Evolutionary conservation across 495 filamentous ascomycete species (phyloP), one percentile per base, ranked within the genome.

Genomic region (Penicillium subrubescens): DNA sequence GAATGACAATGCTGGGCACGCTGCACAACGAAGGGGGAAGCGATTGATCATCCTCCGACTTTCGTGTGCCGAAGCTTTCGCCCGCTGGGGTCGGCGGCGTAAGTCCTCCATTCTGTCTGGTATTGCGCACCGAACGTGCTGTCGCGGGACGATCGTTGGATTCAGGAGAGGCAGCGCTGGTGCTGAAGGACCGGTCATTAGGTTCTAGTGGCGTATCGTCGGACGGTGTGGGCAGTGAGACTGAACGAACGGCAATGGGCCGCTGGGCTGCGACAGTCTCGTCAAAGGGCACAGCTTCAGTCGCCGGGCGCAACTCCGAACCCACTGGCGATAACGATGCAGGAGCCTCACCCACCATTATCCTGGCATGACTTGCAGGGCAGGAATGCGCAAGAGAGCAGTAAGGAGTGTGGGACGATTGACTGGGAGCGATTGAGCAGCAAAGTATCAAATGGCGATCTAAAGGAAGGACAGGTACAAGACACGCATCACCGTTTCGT

Each of bases 1-100:
- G 75, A 61, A 81, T 70, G 19, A 78, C 58, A 52, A 82, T 82
- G 65, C 75, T 82, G 48, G 80, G 80, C 31, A 82, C 74, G 61
- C 74, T 77, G 63, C 70, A 75, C 59, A 77, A 56, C 25, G 79
- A 78, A 29, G 73, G 66, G 12, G 76, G 57, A 12, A 58, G 60
- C 17, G 59, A 50, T 11, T 61, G 58, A 39, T 64, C 60, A 33
- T 61, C 67, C 25, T 65, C 66, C 43, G 71, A 69, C 34, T 56
- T 44, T 59, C 68, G 31, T 39, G 57, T 57, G 31, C 64, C 61
- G 57, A 53, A 46, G 59, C 66, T 65, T n/a, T 59, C 60, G 15
- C 61, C 65, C 12, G 59, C 21, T 2, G 59, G 39, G 15, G 61
- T 52, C 1, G 59, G 61, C 12, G 71, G 65, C 12, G 54, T 60